phyloP scores from a whole-genome alignment of 2,329 filamentous ascomycete species.

The Sarocladium oryzae region DNA sequence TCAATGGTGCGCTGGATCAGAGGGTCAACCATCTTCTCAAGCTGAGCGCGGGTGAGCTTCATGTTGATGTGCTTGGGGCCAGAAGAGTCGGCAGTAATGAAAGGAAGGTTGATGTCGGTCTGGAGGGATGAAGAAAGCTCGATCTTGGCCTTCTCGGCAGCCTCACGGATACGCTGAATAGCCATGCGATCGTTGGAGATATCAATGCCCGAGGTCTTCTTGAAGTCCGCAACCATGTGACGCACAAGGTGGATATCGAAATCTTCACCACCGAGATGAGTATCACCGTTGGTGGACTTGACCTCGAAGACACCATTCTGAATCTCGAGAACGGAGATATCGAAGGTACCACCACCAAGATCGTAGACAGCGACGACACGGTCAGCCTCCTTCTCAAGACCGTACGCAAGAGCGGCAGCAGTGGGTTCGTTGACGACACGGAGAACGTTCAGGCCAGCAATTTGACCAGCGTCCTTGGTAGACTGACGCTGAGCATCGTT shows the following conservation, averaged over 20 bases:
- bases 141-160: conserved; percentile 98
- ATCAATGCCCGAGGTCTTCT: conserved; percentile 90
- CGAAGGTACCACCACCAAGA: conserved; percentile 97
- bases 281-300: conserved; percentile 98
- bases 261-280: conserved; percentile 95
- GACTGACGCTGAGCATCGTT: conserved; percentile 97
- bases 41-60: conserved; percentile 87
- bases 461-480: conserved; percentile 97
- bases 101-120: conserved; percentile 97
- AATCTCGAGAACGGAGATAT: conserved; percentile 97
- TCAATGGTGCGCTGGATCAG: conserved; percentile 82
- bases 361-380: conserved; percentile 92
- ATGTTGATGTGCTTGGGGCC: conserved; percentile 98
- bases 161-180: conserved; percentile 97
- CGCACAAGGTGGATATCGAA: conserved; percentile 94
- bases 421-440: conserved; percentile 98
- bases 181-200: conserved; percentile 92
- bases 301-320: conserved; percentile 98
- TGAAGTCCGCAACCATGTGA: conserved; percentile 90
- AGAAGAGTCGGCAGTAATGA: conserved; percentile 93
- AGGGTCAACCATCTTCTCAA: conserved; percentile 87
- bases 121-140: conserved; percentile 91
- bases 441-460: conserved; percentile 90
- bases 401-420: conserved; percentile 90
- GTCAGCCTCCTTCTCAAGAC: conserved; percentile 90